Evolutionary conservation across 495 filamentous ascomycete species (phyloP).

Genomic region (Apodospora peruviana): DNA sequence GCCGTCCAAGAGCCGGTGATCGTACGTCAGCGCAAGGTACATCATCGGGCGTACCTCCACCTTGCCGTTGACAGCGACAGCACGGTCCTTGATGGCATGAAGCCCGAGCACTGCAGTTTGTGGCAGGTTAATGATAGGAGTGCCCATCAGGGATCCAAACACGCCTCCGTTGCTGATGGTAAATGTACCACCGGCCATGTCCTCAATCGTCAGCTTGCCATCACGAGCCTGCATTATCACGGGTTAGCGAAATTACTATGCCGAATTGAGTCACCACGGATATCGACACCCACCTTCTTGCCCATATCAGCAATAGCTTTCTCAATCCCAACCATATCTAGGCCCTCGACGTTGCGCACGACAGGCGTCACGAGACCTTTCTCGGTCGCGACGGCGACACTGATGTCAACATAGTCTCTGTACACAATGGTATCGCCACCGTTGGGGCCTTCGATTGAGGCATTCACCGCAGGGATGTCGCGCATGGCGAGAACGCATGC

Average conservation of each 20-base stretch:
- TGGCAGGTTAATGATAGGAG: constrained; percentile 97
- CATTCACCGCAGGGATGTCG: constrained; percentile 93
- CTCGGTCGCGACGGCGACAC: constrained; percentile 93
- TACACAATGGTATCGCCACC: constrained; percentile 98
- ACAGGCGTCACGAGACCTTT: constrained; percentile 97
- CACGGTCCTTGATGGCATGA: constrained; percentile 96
- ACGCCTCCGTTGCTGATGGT: constrained; percentile 91
- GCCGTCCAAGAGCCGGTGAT: constrained; percentile 91
- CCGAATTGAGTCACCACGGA: no score
- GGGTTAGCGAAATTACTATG: constrained; percentile 19
- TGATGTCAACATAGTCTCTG: constrained; percentile 95
- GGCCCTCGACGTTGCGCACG: constrained; percentile 82
- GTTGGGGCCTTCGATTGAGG: constrained; percentile 91
- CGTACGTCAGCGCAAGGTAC: constrained; percentile 96
- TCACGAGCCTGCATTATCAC: constrained; percentile 71
- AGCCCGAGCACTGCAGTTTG: constrained; percentile 94
- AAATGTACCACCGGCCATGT: constrained; percentile 98
- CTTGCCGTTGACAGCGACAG: constrained; percentile 85
- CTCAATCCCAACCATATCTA: constrained; percentile 88
- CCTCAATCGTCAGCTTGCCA: constrained; percentile 95
- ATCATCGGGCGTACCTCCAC: constrained; percentile 96
- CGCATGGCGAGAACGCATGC: constrained; percentile 90
- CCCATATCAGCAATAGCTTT: constrained; percentile 88
- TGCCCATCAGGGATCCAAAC: constrained; percentile 79
- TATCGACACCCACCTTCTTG: constrained; percentile 62